Percentiles rank a stretch among this genome's conserved stretches.
phyloP scores from a whole-genome alignment of 140 eudicot species.

The Ambrosia hybrid region DNA sequence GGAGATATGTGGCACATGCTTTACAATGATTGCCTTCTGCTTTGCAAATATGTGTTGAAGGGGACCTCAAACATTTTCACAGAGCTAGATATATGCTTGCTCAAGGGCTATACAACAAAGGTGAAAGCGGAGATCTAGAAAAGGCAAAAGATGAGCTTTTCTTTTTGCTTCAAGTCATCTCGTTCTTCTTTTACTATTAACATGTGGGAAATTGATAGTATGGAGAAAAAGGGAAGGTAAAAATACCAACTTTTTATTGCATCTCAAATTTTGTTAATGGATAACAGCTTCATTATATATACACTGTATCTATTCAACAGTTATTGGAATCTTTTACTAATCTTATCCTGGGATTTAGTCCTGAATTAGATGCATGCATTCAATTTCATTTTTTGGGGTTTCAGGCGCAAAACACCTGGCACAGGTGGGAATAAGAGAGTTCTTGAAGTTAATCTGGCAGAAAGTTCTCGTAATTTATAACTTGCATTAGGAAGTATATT shows the following conservation, averaged over 20 bases:
- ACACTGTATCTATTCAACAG: neutral
- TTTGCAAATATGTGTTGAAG: constrained; percentile 82
- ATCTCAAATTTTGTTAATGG: neutral
- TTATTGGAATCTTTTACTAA: neutral
- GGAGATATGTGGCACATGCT: constrained; percentile 66
- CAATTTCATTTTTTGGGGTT: constrained; percentile 22
- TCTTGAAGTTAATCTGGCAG: constrained; percentile 94
- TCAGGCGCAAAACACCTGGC: constrained; percentile 87
- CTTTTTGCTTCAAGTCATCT: constrained; percentile 95
- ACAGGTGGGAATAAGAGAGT: constrained; percentile 61
- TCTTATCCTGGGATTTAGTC: neutral
- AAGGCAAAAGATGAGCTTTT: constrained; percentile 91
- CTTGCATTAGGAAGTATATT: constrained; percentile 92
- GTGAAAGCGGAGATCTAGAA: constrained; percentile 67
- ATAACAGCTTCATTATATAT: neutral
- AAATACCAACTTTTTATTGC: constrained; percentile 20
- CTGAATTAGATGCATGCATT: neutral
- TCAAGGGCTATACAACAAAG: constrained; percentile 82
- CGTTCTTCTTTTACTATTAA: constrained; percentile 92
- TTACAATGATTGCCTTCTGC: constrained; percentile 91
- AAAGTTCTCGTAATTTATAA: constrained; percentile 93
- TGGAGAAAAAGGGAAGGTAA: constrained; percentile 94
- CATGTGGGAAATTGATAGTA: constrained; percentile 99
- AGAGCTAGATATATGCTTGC: constrained; percentile 98
- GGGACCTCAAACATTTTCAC: constrained; percentile 97